phyloP scores from a whole-genome alignment of 2,329 filamentous ascomycete species.

The Fusarium abutilonis region DNA sequence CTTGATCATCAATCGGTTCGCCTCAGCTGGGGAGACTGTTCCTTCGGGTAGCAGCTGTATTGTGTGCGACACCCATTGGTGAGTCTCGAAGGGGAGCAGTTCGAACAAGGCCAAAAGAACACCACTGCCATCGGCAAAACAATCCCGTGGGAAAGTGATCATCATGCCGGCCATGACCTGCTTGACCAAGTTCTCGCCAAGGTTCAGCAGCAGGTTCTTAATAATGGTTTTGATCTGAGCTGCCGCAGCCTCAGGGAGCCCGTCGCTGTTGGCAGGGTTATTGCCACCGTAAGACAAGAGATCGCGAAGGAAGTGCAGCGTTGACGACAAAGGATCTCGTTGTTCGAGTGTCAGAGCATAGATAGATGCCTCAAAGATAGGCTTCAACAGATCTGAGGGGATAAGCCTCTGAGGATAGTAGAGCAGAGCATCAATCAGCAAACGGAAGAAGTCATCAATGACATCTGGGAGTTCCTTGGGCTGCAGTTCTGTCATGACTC shows the following conservation, averaged over 20 bases:
- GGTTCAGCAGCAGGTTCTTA: slow-evolving; percentile 72
- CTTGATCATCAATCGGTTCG: slow-evolving; percentile 80
- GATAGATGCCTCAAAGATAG: slow-evolving; percentile 87
- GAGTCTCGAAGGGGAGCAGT: slow-evolving; percentile 81
- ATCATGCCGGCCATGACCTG: slow-evolving; percentile 97
- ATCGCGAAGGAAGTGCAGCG: slow-evolving; percentile 92
- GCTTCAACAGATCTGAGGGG: slow-evolving; percentile 78
- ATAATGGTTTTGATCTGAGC: slow-evolving; percentile 77
- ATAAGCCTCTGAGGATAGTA: slow-evolving; percentile 91
- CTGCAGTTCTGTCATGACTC: slow-evolving; percentile 86
- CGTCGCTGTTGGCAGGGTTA: slow-evolving; percentile 72
- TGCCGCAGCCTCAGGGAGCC: slow-evolving; percentile 66
- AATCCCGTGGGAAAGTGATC: slow-evolving; percentile 97
- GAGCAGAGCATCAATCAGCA: slow-evolving; percentile 88
- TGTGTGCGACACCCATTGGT: slow-evolving; percentile 83
- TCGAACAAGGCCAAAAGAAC: slow-evolving; percentile 92
- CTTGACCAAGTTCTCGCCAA: slow-evolving; percentile 84
- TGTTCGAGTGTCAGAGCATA: slow-evolving; percentile 90
- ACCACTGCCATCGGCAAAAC: slow-evolving; percentile 92
- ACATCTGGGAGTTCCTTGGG: slow-evolving; percentile 79
- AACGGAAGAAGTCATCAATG: slow-evolving; percentile 96
- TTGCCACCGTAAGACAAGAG: slow-evolving; percentile 87
- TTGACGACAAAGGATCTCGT: slow-evolving; percentile 88
- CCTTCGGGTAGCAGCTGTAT: slow-evolving; percentile 85
- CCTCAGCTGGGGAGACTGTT: slow-evolving; percentile 81